Base-by-base conservation (phyloP, 2,329 filamentous ascomycete species). In the Lojkania enalia region DNA sequence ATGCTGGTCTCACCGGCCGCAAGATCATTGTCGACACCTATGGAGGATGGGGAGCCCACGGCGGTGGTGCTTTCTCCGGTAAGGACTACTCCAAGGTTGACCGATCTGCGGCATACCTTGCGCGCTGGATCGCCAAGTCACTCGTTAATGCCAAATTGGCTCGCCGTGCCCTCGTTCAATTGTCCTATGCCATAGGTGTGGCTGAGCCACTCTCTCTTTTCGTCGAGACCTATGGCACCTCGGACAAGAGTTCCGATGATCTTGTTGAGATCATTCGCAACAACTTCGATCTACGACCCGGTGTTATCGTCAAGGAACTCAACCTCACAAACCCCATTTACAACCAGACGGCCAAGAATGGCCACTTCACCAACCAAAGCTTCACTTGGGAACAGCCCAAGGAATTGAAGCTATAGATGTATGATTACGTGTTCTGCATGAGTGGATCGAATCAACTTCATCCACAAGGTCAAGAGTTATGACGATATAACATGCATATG, bases 71-170 rank as follows among this genome's bases (percentile, higher is more conserved):
- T 75, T 99, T 99, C 88, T 97, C 94, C 67, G 94, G 94, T 70
- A 99, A 99, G 87, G 94, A 99, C 76, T 99, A 96, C 85, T 96
- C 90, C 83, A 99, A 99, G 85, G 94, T 99, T 77, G 94, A 99
- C 74, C 89, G 94, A 66, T 97, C 94, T 42, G 94, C 94, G 60
- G 94, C 94, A 69, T 99, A 99, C 80, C 85, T 97, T 63, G 91
- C 83, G 62, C 90, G 94, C 73, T 99, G 94, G 94, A 91, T 99
- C 74, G 94, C 94, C 78, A 99, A 99, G 84, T 99, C 94, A 31
- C 84, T 99, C 57, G 89, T 99, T 63, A 77, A 85, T 66, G 88
- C 92, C 64, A 86, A 87, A 66, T 87, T 99, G 52, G 88, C 88
- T 66, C 91, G 94, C 69, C 91, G 94, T 74, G 88, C 84, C 52